Conservation (phyloP, 1,139 yeast species). For the Magnusiomyces paraingens region DNA sequence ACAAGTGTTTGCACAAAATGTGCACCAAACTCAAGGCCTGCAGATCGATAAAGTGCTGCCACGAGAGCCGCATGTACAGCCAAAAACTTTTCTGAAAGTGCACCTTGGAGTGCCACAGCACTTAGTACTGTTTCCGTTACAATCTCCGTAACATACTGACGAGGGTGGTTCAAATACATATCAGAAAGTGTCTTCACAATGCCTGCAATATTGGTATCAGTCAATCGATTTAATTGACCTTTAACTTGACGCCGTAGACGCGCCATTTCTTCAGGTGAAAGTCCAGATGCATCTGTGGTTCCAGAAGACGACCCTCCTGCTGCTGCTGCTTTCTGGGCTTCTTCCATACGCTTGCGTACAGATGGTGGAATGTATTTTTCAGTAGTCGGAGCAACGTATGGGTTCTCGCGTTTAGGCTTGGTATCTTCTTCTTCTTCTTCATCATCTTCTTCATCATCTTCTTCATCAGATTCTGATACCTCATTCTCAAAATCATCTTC, state of each 20-base stretch:
- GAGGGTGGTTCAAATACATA: constrained; percentile 58
- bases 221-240: constrained; percentile 76
- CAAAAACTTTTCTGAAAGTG: constrained; percentile 68
- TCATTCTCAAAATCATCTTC: constrained; percentile 37
- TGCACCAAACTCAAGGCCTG: constrained; percentile 92
- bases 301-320: constrained; percentile 22
- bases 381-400: constrained; percentile 69
- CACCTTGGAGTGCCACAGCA: constrained; percentile 58
- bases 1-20: constrained; percentile 71
- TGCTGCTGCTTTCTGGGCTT: constrained; percentile 27
- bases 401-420: constrained; percentile 54
- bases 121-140: constrained; percentile 59
- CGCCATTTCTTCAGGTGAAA: constrained; percentile 41
- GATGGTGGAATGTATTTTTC: constrained; percentile 80
- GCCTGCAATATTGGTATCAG: constrained; percentile 72
- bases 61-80: constrained; percentile 73
- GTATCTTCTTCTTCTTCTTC: constrained; percentile 38
- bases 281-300: not conserved
- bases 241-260: constrained; percentile 58
- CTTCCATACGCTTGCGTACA: constrained; percentile 44
- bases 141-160: constrained; percentile 68
- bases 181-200: constrained; percentile 64
- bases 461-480: constrained; percentile 21
- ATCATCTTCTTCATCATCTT: constrained; percentile 24
- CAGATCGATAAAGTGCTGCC: constrained; percentile 62